Conservation (phyloP, 176 grass and related monocot genomes). For the barley (Hordeum vulgare) region MorexV3_pseudomolecules_assembly NC_058520.1:621479466-621479965, state of each 20-base stretch:
- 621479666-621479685: not conserved
- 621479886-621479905: slow-evolving; percentile 35
- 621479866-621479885: not conserved
- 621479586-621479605: slow-evolving; percentile 12
- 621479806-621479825: not conserved
- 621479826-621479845: not conserved
- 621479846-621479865: not conserved
- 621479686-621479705: not conserved
- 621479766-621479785: not conserved
- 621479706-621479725: slow-evolving; percentile 8
- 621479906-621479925: slow-evolving; percentile 32
- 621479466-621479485: not conserved
- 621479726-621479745: not conserved
- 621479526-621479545: not conserved
- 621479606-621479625: slow-evolving; percentile 31
- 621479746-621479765: not conserved
- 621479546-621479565: not conserved
- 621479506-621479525: slow-evolving; percentile 3
- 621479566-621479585: not conserved
- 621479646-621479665: slow-evolving; percentile 9
- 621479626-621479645: slow-evolving; percentile 12
- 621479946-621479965: slow-evolving; percentile 69
- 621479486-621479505: not conserved
- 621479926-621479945: slow-evolving; percentile 38
- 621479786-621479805: slow-evolving; percentile 15